These are phyloP conservation scores for Physaria fendleri DNA, from an alignment of 345 rosid genomes.

Conservation along the genomic window DNA sequence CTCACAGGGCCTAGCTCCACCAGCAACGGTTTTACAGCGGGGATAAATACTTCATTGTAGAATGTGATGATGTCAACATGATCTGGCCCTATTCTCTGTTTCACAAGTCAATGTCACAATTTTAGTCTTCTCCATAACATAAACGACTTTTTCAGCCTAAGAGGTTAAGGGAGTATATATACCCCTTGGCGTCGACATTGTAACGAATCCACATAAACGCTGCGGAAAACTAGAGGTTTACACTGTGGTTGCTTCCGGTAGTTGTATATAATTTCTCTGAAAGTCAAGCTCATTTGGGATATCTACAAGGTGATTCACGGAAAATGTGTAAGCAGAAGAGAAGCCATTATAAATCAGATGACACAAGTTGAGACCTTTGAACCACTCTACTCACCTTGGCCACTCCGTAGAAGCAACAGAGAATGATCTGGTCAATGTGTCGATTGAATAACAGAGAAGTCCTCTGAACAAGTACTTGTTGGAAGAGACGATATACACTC, in stretches of 20 bases:
- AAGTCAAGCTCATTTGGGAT: constrained; percentile 72
- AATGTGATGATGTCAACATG: constrained; percentile 88
- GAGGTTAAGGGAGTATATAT: background rate
- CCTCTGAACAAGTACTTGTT: constrained; percentile 55
- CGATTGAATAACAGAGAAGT: constrained; percentile 68
- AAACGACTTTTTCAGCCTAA: background rate
- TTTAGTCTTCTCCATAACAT: constrained; percentile 21
- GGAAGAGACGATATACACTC: constrained; percentile 64
- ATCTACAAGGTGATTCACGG: constrained; percentile 48
- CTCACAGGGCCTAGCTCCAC: constrained; percentile 72
- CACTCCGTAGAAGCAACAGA: constrained; percentile 79
- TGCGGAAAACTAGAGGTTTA: constrained; percentile 82
- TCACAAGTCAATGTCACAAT: constrained; percentile 17
- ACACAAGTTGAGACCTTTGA: constrained; percentile 3
- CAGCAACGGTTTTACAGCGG: constrained; percentile 73
- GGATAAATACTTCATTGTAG: constrained; percentile 85
- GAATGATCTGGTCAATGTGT: constrained; percentile 81
- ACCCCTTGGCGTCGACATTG: constrained; percentile 49
- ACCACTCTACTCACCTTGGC: constrained; percentile 55
- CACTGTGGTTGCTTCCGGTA: constrained; percentile 96
- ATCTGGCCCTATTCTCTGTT: constrained; percentile 78
- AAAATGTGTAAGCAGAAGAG: constrained; percentile 21
- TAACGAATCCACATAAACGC: constrained; percentile 70
- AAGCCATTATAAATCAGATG: constrained; percentile 1
- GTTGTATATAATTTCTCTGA: constrained; percentile 73